Percentiles rank a stretch among this genome's conserved stretches.
phyloP scores from a whole-genome alignment of 1,284 basidiomycete genomes.

The Ceratobasidium theobromae region DNA sequence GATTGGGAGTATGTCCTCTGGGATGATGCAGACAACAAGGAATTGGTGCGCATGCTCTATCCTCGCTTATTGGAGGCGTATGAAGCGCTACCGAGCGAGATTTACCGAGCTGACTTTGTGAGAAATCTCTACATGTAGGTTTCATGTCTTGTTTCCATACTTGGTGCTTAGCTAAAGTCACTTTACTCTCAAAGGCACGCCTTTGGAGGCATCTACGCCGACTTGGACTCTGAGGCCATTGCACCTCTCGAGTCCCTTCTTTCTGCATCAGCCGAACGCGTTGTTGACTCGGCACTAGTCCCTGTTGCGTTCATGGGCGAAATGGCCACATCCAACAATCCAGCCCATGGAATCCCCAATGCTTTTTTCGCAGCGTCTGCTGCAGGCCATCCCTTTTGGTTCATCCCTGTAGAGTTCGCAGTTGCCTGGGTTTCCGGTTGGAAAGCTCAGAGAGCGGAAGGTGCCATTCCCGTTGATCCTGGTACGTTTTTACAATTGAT shows the following conservation, averaged over 20 bases:
- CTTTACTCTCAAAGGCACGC: conserved; percentile 17
- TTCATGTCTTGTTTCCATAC: background rate
- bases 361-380: conserved; percentile 17
- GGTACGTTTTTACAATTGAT: background rate
- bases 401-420: conserved; percentile 13
- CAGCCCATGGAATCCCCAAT: conserved; percentile 9
- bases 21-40: conserved; percentile 27
- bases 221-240: conserved; percentile 14
- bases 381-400: conserved; percentile 18
- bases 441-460: background rate
- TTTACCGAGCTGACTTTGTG: conserved; percentile 26
- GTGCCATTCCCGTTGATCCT: conserved; percentile 6
- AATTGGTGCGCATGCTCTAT: conserved; percentile 9
- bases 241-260: conserved; percentile 11
- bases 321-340: conserved; percentile 18
- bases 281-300: background rate
- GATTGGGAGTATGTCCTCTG: conserved; percentile 21
- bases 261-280: conserved; percentile 9
- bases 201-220: conserved; percentile 28
- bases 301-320: conserved; percentile 16
- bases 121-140: conserved; percentile 21
- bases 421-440: conserved; percentile 18
- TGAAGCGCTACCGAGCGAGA: conserved; percentile 12
- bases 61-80: conserved; percentile 8
- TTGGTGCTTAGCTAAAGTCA: background rate